Conservation (phyloP, 139 green algal species). For the Mesotaenium endlicherianum region DNA sequence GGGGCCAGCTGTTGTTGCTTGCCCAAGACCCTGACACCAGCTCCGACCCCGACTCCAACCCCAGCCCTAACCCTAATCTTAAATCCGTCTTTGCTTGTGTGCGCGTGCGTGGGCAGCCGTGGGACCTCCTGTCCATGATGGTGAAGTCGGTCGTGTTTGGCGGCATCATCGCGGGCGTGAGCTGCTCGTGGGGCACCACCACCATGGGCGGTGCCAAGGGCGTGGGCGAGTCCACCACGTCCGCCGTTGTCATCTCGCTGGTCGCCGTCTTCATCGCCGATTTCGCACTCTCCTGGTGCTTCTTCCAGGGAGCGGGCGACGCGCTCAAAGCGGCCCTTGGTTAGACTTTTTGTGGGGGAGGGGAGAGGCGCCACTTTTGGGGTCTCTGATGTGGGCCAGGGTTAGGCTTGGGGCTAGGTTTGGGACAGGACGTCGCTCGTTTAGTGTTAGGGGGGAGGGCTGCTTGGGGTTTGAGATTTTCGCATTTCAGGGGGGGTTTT, state of each 20-base stretch:
- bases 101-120: conserved; percentile 53
- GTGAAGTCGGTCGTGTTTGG: conserved; percentile 89
- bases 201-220: conserved; percentile 97
- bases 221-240: conserved; percentile 95
- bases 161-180: conserved; percentile 74
- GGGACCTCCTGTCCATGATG: conserved; percentile 83
- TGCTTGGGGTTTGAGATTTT: too few species aligned
- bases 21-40: too few species aligned
- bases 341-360: too few species aligned
- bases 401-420: too few species aligned
- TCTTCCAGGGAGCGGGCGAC: conserved; percentile 79
- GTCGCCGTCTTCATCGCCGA: conserved; percentile 97
- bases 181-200: conserved; percentile 95
- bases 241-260: conserved; percentile 93
- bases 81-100: not conserved
- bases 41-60: too few species aligned
- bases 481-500: too few species aligned
- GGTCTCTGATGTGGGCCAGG: too few species aligned
- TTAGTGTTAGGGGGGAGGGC: too few species aligned
- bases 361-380: too few species aligned
- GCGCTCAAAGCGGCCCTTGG: conserved; percentile 48
- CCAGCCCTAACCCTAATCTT: not conserved
- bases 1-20: too few species aligned
- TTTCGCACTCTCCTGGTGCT: conserved; percentile 91
- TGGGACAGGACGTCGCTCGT: too few species aligned